Evolutionary conservation across 2,329 filamentous ascomycete species (phyloP).

Genomic region (Fusarium goolgardi): DNA sequence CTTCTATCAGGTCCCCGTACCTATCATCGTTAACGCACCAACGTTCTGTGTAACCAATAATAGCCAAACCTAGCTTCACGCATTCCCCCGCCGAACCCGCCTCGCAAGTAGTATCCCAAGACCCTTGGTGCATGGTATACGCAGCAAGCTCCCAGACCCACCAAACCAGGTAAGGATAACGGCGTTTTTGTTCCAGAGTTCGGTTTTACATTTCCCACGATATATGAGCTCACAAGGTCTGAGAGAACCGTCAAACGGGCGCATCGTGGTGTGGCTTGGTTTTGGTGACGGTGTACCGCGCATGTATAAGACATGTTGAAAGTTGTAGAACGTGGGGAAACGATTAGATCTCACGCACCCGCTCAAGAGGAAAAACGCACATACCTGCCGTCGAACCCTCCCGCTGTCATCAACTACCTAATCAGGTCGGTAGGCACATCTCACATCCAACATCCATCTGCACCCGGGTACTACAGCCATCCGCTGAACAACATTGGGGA

Average conservation of each 20-base stretch:
- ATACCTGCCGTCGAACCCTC: not conserved
- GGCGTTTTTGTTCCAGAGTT: constrained; percentile 6
- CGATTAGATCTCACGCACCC: constrained; percentile 16
- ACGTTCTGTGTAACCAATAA: constrained; percentile 19
- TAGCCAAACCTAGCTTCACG: constrained; percentile 4
- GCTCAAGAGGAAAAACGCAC: constrained; percentile 4
- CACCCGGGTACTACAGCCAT: constrained; percentile 21
- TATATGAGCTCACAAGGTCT: not conserved
- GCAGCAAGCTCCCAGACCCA: not conserved
- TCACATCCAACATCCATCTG: constrained; percentile 13
- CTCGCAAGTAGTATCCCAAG: constrained; percentile 6
- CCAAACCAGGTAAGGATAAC: constrained; percentile 2
- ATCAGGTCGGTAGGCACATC: not conserved
- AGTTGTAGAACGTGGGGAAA: constrained; percentile 18
- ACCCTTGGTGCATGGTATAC: constrained; percentile 26
- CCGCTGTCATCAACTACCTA: not conserved
- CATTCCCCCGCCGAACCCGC: constrained; percentile 12
- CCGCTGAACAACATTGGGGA: not conserved
- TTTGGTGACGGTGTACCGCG: not conserved
- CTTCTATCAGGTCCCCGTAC: constrained; percentile 2
- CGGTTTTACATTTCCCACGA: not conserved
- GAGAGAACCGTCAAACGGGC: not conserved
- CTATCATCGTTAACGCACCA: constrained; percentile 14
- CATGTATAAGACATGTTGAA: not conserved
- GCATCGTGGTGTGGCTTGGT: not conserved